These are phyloP conservation scores for Wickerhamomyces sp. DNA, from an alignment of 1,139 yeast species.

Conservation along the genomic window DNA sequence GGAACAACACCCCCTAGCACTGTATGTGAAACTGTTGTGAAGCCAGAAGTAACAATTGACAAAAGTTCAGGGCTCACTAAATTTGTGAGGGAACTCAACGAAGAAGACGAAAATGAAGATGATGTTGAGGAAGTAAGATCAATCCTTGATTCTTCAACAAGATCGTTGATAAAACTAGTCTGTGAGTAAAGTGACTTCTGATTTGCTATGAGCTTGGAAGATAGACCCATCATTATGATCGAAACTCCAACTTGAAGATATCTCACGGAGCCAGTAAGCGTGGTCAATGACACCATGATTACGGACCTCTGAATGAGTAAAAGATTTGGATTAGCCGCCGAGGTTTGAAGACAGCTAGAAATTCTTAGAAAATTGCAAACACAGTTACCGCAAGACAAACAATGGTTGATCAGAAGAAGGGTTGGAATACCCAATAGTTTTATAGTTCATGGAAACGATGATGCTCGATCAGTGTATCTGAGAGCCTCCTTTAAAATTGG, in stretches of 20 bases:
- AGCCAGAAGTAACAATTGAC: conserved; percentile 6
- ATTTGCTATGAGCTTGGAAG: neutral
- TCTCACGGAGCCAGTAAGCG: neutral
- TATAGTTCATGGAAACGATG: no score
- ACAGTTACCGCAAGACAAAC: no score
- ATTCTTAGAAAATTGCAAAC: no score
- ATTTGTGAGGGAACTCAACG: neutral
- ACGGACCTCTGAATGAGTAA: no score
- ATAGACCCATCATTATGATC: neutral
- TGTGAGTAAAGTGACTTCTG: neutral
- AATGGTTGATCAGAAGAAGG: no score
- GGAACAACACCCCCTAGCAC: conserved; percentile 1
- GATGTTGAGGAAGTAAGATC: neutral
- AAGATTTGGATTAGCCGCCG: no score
- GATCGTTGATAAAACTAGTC: neutral
- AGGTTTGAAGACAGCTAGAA: no score
- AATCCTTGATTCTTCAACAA: neutral
- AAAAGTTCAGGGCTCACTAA: conserved; percentile 2
- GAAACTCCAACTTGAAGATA: neutral
- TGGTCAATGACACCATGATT: neutral
- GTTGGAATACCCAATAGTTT: no score
- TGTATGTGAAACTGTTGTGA: conserved; percentile 4
- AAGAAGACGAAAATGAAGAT: neutral
- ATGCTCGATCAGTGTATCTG: no score
- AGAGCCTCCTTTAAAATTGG: no score